These are phyloP conservation scores for Blastobotrys indianensis DNA, from an alignment of 1,139 yeast species.

Conservation along the genomic window DNA sequence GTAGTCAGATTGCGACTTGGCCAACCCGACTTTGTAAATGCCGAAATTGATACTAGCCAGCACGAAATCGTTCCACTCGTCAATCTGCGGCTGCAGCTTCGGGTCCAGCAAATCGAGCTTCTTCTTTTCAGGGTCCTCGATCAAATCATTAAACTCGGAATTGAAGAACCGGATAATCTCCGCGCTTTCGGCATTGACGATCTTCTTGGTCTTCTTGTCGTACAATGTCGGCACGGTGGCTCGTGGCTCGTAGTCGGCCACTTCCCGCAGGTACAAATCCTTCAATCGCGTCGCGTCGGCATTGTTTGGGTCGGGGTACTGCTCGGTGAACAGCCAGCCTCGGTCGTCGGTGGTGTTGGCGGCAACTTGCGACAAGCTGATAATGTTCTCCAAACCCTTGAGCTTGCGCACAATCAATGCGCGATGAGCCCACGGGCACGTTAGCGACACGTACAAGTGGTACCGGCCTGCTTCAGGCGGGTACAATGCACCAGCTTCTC, in stretches of 20 bases:
- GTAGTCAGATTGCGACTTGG: conserved; percentile 76
- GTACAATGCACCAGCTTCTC: conserved; percentile 47
- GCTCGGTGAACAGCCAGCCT: conserved; percentile 60
- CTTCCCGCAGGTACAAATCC: conserved; percentile 67
- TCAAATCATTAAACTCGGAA: conserved; percentile 53
- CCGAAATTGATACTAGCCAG: conserved; percentile 86
- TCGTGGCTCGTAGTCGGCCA: conserved; percentile 71
- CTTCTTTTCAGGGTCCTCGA: conserved; percentile 20
- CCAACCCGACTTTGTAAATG: conserved; percentile 88
- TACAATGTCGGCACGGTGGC: conserved; percentile 90
- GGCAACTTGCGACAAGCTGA: conserved; percentile 40
- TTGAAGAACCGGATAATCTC: conserved; percentile 83
- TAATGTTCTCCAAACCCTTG: conserved; percentile 71
- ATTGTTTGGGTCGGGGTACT: conserved; percentile 51
- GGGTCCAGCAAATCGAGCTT: conserved; percentile 44
- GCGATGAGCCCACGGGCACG: conserved; percentile 97
- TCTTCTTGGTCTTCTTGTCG: conserved; percentile 75
- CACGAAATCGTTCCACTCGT: conserved; percentile 72
- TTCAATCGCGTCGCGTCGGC: conserved; percentile 55
- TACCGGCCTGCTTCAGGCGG: conserved; percentile 75
- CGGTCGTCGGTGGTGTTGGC: conserved; percentile 65
- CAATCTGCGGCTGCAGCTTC: conserved; percentile 49
- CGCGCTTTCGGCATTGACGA: conserved; percentile 84
- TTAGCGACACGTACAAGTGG: conserved; percentile 78
- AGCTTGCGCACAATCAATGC: conserved; percentile 66